phyloP scores from a whole-genome alignment of 1,139 yeast species.

The Eremothecium cymbalariae region DNA sequence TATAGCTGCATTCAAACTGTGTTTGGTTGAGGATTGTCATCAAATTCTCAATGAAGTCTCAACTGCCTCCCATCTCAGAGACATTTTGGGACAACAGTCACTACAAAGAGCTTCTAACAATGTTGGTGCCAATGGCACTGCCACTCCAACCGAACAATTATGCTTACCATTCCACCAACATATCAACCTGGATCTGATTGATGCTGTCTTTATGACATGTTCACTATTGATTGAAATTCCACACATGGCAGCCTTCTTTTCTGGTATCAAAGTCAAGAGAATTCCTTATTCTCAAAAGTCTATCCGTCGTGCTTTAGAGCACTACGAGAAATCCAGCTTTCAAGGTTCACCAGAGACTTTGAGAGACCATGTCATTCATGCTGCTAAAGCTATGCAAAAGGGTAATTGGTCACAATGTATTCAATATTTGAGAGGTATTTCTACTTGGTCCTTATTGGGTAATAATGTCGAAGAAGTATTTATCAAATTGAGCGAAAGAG shows the following conservation, averaged over 20 bases:
- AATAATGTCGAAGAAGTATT: conserved; percentile 54
- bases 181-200: conserved; percentile 89
- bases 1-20: conserved; percentile 87
- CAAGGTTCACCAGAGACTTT: conserved; percentile 98
- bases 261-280: conserved; percentile 52
- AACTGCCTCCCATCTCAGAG: conserved; percentile 79
- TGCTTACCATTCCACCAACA: conserved; percentile 97
- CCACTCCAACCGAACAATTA: conserved; percentile 48
- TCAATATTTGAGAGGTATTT: conserved; percentile 62
- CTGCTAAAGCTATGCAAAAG: conserved; percentile 78
- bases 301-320: conserved; percentile 85
- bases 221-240: conserved; percentile 91
- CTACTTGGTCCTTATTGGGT: conserved; percentile 83
- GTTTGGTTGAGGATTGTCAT: conserved; percentile 79
- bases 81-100: conserved; percentile 83
- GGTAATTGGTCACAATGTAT: conserved; percentile 87
- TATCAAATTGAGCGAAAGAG: conserved; percentile 61
- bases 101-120: conserved; percentile 51
- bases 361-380: conserved; percentile 87
- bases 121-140: conserved; percentile 32
- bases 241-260: conserved; percentile 56
- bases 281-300: conserved; percentile 62
- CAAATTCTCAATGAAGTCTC: conserved; percentile 84
- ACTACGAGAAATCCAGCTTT: conserved; percentile 89
- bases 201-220: conserved; percentile 86